phyloP scores from a whole-genome alignment of 176 grass and related monocot genomes.

The Bolboschoenus planiculmis region DNA sequence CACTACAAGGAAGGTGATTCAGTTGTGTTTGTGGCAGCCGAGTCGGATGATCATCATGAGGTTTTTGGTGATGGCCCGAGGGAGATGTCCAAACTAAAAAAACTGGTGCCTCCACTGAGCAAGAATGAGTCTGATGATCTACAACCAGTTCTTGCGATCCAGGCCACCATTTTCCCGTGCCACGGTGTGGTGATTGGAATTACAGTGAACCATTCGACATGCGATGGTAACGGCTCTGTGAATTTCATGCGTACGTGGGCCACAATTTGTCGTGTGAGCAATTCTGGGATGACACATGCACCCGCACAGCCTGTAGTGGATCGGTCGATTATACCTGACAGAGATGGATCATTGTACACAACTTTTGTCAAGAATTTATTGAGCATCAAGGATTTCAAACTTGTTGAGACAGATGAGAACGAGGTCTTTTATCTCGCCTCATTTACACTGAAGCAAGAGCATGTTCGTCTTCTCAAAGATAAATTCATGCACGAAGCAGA shows the following conservation, averaged over 20 bases:
- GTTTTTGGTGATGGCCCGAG: background rate
- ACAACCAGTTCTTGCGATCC: constrained; percentile 21
- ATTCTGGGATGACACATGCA: background rate
- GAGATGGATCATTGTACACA: constrained; percentile 14
- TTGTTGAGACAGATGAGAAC: background rate
- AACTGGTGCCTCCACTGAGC: constrained; percentile 19
- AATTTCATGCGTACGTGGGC: constrained; percentile 45
- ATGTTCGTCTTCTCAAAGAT: constrained; percentile 30
- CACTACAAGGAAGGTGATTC: constrained; percentile 23
- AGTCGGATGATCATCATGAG: constrained; percentile 9
- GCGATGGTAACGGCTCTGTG: constrained; percentile 29
- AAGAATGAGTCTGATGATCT: background rate
- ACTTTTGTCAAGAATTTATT: background rate
- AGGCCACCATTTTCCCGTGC: constrained; percentile 33
- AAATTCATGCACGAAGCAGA: background rate
- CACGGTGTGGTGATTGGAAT: constrained; percentile 32
- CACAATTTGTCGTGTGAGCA: background rate
- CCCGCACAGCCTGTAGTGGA: constrained; percentile 6
- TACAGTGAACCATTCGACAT: constrained; percentile 28
- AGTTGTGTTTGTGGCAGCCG: constrained; percentile 17
- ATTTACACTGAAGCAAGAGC: constrained; percentile 16
- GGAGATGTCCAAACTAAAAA: constrained; percentile 13
- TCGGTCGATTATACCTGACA: constrained; percentile 19
- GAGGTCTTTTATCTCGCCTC: constrained; percentile 26
- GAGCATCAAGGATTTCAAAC: background rate